These are phyloP conservation scores for Yamadazyma blattariae DNA, from an alignment of 1,139 yeast species.

Conservation along the genomic window DNA sequence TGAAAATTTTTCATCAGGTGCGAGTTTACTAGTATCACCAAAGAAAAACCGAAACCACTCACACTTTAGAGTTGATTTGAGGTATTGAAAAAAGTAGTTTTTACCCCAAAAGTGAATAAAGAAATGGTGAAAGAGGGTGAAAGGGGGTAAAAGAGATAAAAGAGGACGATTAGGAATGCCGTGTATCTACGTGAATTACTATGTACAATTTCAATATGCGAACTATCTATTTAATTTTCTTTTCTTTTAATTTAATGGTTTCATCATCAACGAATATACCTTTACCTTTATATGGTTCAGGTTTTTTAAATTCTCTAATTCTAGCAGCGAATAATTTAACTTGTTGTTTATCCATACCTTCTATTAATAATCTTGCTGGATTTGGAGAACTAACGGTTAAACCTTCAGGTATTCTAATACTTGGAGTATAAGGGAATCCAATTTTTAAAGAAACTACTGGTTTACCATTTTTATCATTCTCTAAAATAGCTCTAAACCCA, in stretches of 20 bases:
- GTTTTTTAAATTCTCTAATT: slow-evolving; percentile 83
- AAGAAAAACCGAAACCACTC: too few relatives aligned
- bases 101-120: too few relatives aligned
- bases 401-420: slow-evolving; percentile 75
- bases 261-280: slow-evolving; percentile 93
- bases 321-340: slow-evolving; percentile 87
- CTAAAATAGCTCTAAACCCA: slow-evolving; percentile 86
- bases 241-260: slow-evolving; percentile 84
- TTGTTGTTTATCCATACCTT: slow-evolving; percentile 85
- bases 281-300: slow-evolving; percentile 98
- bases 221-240: slow-evolving; percentile 72
- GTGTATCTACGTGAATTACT: too few relatives aligned
- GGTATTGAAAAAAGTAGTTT: too few relatives aligned
- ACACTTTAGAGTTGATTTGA: too few relatives aligned
- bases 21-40: too few relatives aligned
- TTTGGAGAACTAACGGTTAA: slow-evolving; percentile 73
- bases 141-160: too few relatives aligned
- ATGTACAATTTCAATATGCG: background rate
- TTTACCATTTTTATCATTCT: slow-evolving; percentile 51
- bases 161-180: too few relatives aligned
- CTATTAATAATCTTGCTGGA: slow-evolving; percentile 84
- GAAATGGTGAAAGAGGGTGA: too few relatives aligned
- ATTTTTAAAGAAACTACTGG: slow-evolving; percentile 71
- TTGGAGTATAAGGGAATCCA: slow-evolving; percentile 69
- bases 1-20: slow-evolving; percentile 6